These are phyloP conservation scores for Ceratocystiopsis sp. DNA, from an alignment of 2,329 filamentous ascomycete species.

Conservation along the genomic window DNA sequence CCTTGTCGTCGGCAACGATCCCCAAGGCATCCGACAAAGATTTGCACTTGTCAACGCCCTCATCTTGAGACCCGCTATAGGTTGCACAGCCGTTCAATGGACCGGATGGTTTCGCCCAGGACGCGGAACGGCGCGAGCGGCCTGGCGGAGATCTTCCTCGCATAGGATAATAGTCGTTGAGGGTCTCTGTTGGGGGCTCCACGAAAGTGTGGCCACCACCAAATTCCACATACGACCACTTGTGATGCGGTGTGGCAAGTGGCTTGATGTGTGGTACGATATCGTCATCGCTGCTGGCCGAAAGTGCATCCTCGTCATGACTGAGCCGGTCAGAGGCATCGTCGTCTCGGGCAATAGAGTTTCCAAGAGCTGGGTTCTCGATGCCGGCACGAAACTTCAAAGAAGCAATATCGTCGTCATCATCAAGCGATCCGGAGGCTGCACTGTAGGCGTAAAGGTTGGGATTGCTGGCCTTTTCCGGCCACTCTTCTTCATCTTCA, in stretches of 20 bases:
- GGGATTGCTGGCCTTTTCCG: background rate
- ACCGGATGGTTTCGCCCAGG: background rate
- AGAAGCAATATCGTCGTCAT: constrained; percentile 15
- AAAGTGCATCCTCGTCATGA: constrained; percentile 20
- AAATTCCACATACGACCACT: constrained; percentile 24
- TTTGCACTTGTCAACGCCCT: too few relatives aligned
- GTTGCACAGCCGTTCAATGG: too few relatives aligned
- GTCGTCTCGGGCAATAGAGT: background rate
- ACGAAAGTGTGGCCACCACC: constrained; percentile 17
- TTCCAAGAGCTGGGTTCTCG: background rate
- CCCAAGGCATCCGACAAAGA: too few relatives aligned
- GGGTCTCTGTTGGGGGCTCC: constrained; percentile 17
- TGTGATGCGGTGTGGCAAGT: constrained; percentile 21
- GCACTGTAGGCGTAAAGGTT: constrained; percentile 10
- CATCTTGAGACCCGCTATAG: too few relatives aligned
- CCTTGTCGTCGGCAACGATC: too few relatives aligned
- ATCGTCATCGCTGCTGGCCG: constrained; percentile 18
- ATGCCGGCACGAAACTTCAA: background rate
- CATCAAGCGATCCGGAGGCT: constrained; percentile 23
- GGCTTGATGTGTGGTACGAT: constrained; percentile 20
- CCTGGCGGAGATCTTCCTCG: constrained; percentile 38
- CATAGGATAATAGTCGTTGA: constrained; percentile 28
- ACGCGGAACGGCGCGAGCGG: constrained; percentile 12
- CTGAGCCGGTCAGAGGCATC: too few relatives aligned
- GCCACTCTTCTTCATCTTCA: constrained; percentile 12